Base-by-base conservation (phyloP, 495 filamentous ascomycete species). In the Penicillium paxilli region DNA sequence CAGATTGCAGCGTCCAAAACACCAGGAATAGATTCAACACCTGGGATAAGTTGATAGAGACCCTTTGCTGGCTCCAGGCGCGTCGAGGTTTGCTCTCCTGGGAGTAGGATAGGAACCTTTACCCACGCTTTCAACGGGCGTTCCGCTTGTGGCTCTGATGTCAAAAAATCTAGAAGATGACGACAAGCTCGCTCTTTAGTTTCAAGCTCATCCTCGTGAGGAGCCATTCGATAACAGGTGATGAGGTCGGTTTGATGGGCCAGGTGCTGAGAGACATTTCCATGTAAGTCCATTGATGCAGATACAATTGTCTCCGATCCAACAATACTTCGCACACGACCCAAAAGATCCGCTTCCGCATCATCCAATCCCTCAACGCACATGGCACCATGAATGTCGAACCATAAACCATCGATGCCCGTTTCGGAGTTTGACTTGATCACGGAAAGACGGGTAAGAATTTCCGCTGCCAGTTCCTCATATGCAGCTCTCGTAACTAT, bases 361-460 rank as follows among this genome's bases (percentile, higher is more conserved):
- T 84, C 81, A 42, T 80, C 74, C 10, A 83, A 51, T 0, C 67
- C 78, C 20, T 83, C 76, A 4, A 83, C 80, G 17, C 75, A 79
- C 80, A 84, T 84, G 1, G 81, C 81, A 1, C 81, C 81, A 51
- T 84, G 81, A 25, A 84, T 83, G 51, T 84, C 80, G 47, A 76
- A 82, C 81, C 81, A 84, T 7, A 84, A 52, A 1, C 81, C 81
- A 37, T 84, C 68, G 2, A 82, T 44, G 9, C 55, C 49, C 2
- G 49, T 62, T 7, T 60, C 60, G 3, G 56, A 51, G 2, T 54
- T 51, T 30, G 56, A 51, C 1, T 51, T 52, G 32, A 82, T 76
- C 9, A 64, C 54, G 3, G 28, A 44, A 21, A 84, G 68, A 3
- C 77, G 71, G 0, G 52, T 46, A 9, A 80, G n/a, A 21, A 84